Evolutionary conservation across 2,329 filamentous ascomycete species (phyloP), one percentile per base, ranked within the genome.

Genomic region (Intubia oerlemansii): DNA sequence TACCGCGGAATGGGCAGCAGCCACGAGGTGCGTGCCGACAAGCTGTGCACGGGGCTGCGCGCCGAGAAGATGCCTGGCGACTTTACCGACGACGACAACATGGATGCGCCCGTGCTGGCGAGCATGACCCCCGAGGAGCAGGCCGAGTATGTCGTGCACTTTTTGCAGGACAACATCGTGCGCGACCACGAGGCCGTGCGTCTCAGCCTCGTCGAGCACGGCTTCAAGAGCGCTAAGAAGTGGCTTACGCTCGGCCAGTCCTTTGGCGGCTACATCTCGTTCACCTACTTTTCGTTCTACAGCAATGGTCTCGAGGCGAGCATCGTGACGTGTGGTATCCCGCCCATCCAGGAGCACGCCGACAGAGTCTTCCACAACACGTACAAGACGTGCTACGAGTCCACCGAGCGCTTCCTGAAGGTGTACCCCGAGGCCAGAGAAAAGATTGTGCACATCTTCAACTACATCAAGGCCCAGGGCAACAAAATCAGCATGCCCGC

Each of bases 121-220:
- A 4, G 16, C 15, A n/a, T 14, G 9, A 4, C n/a, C 10, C 13
- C 28, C 10, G 11, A 25, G 9, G 7, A 24, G 14, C 30, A 32
- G 25, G 35, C 28, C 4, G 14, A 20, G 3, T n/a, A 18, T 7
- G 15, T 37, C 15, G 2, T n/a, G 3, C 23, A 62, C 11, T 79
- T 78, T 46, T 59, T 74, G 11, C 74, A 75, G 4, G 75, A 80
- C 42, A 74, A 59, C 39, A 81, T 81, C 33, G 73, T 80, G 6
- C 59, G 60, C 27, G 76, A 82, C 39, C 74, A 72, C 32, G 76
- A 82, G 42, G 71, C 73, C 3, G 59, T 82, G 10, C 57, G 76
- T 2, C 55, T 64, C 34, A 59, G 55, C 7, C 48, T 81, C 25
- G 67, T 60, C 0, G 50, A 49, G 4, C 4, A 18, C 1, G 3